phyloP scores from a whole-genome alignment of 2,329 filamentous ascomycete genomes.

The Akanthomyces uredinophilus region DNA sequence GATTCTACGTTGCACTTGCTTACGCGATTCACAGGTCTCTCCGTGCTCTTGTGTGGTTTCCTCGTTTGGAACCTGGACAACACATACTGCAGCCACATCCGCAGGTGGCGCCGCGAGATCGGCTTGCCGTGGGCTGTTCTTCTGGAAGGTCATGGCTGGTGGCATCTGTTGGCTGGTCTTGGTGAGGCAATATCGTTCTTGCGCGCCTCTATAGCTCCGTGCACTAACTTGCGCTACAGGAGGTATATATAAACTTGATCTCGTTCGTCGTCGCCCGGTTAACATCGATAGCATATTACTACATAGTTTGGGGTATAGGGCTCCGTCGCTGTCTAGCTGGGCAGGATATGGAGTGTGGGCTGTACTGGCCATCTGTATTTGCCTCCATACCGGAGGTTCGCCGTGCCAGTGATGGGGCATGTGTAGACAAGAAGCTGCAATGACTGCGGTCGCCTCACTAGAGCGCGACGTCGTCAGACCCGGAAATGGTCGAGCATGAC shows the following conservation, averaged over 20 bases:
- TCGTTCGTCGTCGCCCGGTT: neutral
- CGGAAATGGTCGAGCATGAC: no score
- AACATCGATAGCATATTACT: conserved; percentile 59
- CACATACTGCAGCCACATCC: conserved; percentile 62
- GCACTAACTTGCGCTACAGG: conserved; percentile 21
- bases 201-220: conserved; percentile 19
- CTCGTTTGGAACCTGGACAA: conserved; percentile 77
- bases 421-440: neutral
- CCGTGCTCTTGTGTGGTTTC: conserved; percentile 70
- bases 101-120: conserved; percentile 59
- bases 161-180: conserved; percentile 76
- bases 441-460: no score
- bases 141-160: conserved; percentile 53
- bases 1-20: neutral
- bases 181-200: conserved; percentile 36
- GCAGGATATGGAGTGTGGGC: conserved; percentile 63
- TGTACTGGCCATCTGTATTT: conserved; percentile 63
- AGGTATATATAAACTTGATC: conserved; percentile 17
- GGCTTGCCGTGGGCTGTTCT: conserved; percentile 76
- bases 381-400: conserved; percentile 47
- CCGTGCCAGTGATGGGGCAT: conserved; percentile 13
- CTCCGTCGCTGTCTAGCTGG: conserved; percentile 71
- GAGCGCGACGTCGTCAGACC: no score
- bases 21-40: conserved; percentile 32
- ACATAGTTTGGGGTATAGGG: conserved; percentile 81